Evolutionary conservation across 345 rosid species (phyloP), one percentile per base, ranked within the genome.

Genomic region (Zanthoxylum bungeanum): DNA sequence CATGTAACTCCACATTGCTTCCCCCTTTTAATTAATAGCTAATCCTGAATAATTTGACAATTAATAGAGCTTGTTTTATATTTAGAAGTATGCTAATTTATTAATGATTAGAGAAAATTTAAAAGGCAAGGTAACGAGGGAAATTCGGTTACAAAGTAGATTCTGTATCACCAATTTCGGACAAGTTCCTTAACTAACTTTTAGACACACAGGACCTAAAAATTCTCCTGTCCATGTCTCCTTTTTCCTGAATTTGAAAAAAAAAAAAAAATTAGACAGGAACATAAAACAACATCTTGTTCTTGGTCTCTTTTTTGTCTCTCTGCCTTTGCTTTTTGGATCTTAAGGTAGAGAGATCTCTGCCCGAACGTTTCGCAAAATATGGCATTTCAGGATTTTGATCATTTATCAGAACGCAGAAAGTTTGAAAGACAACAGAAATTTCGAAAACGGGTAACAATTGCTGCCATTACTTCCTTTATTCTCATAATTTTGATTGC

Each of bases 341-440:
- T 42, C 66, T 85, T 70, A 76, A 86, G 89, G 95, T 86, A 87
- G 92, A 77, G 90, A 78, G 77, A 73, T 68, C 80, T 84, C 88
- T 76, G 80, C 83, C 79, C 66, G 3, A 57, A 42, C 5, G 19
- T 19, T 2, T 58, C 8, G 55, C 21, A 51, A 64, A 60, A 59
- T n/a, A 93, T 93, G 98, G 98, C 62, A n/a, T 93, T 93, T 77
- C 97, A 93, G 44, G 98, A 93, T 78, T 93, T 93, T 56, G 97
- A 89, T 70, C 75, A 74, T 30, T 76, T 93, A 31, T 88, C 91
- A 8, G 93, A 91, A 73, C 85, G 92, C 44, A 84, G 96, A 63
- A 76, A 78, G 65, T 79, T 75, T 5, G 85, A 91, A 39, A 82
- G 92, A 64, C 72, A 80, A 75, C 90, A 77, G 0, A 87, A 87